Percentiles rank a stretch among this genome's conserved stretches.
Evolutionary conservation across 1,284 basidiomycete species (phyloP).

Genomic region (Jaminaea rosea): DNA sequence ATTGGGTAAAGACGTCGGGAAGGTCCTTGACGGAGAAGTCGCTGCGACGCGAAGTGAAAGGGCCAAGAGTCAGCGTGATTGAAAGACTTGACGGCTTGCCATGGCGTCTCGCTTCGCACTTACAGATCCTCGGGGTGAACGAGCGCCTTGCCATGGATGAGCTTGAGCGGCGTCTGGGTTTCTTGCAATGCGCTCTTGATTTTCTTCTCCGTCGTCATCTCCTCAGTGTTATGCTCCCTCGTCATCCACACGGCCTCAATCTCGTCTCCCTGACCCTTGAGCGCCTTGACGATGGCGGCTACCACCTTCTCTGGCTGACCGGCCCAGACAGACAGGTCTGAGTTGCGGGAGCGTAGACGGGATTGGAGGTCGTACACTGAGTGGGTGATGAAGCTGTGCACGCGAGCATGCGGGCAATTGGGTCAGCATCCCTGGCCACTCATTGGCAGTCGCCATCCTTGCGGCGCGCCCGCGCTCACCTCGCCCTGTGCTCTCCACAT

Average conservation of each 20-base stretch:
- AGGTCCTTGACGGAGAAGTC: conserved; percentile 28
- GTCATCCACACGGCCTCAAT: conserved; percentile 51
- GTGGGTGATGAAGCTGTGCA: conserved; percentile 21
- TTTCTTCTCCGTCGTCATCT: conserved; percentile 23
- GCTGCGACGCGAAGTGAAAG: no score
- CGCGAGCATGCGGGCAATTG: neutral
- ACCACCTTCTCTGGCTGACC: conserved; percentile 29
- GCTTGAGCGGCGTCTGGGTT: neutral
- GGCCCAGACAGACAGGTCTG: conserved; percentile 29
- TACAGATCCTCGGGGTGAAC: conserved; percentile 7
- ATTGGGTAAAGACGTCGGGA: conserved; percentile 38
- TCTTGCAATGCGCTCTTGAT: conserved; percentile 7
- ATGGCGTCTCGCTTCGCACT: no score
- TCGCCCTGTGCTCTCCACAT: conserved; percentile 21
- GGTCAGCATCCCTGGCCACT: neutral
- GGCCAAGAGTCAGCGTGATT: no score
- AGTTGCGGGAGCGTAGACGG: conserved; percentile 13
- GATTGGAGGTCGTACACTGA: conserved; percentile 29
- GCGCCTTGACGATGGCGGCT: conserved; percentile 45
- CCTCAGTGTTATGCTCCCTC: conserved; percentile 47
- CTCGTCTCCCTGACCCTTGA: conserved; percentile 47
- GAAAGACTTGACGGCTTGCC: no score
- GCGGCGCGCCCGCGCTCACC: conserved; percentile 11
- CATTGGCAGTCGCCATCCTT: neutral
- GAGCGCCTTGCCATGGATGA: neutral